phyloP scores from a whole-genome alignment of 2,329 filamentous ascomycete species.

The Calonectria hawksworthii region DNA sequence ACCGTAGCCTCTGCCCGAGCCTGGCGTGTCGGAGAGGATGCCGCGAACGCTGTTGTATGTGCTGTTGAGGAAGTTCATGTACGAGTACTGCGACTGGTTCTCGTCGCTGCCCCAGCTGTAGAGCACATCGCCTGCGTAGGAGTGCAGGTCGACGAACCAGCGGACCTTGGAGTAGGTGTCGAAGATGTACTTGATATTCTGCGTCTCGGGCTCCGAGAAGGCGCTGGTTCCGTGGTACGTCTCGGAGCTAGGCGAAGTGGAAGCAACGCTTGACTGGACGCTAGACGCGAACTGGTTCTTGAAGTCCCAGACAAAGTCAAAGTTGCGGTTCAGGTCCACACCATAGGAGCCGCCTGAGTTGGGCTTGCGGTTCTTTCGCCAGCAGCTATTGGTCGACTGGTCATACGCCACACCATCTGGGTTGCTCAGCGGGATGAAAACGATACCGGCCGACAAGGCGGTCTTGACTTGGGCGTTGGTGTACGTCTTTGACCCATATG shows the following conservation, averaged over 20 bases:
- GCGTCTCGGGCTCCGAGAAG: constrained; percentile 66
- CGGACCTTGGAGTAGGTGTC: constrained; percentile 62
- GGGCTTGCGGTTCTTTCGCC: constrained; percentile 66
- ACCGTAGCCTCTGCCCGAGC: constrained; percentile 50
- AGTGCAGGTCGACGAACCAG: constrained; percentile 70
- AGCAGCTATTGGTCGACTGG: constrained; percentile 60
- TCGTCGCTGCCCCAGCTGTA: constrained; percentile 69
- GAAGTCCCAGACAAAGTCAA: constrained; percentile 69
- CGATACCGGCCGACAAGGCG: constrained; percentile 63
- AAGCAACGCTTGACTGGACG: constrained; percentile 54
- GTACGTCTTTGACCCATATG: constrained; percentile 63
- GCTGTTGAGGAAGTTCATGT: constrained; percentile 64
- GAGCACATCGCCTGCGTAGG: constrained; percentile 62
- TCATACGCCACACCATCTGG: constrained; percentile 64
- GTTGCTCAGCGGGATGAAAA: constrained; percentile 60
- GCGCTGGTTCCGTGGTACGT: constrained; percentile 62
- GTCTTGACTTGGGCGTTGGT: constrained; percentile 63
- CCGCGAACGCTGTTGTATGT: constrained; percentile 64
- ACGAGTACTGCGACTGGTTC: constrained; percentile 57
- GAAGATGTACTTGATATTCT: constrained; percentile 65
- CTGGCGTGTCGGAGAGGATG: constrained; percentile 53
- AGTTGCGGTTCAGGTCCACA: constrained; percentile 66
- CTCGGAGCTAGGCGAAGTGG: constrained; percentile 54
- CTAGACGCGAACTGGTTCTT: constrained; percentile 55
- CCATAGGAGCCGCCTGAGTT: constrained; percentile 51